These are phyloP conservation scores for Alternaria sp. DNA, from an alignment of 2,329 filamentous ascomycete species.

Conservation along the genomic window DNA sequence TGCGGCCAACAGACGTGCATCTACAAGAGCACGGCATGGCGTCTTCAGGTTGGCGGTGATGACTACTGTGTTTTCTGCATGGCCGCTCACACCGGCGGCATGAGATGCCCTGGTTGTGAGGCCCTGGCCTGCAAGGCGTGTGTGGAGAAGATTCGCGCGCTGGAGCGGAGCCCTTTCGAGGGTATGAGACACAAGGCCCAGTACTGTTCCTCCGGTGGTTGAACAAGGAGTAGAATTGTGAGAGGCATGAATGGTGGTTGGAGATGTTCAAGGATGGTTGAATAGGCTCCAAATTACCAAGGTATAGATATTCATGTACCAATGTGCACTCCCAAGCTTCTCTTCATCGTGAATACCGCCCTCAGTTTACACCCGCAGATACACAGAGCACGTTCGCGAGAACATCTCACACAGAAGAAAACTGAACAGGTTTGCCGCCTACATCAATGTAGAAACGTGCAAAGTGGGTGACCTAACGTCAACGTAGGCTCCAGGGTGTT, in stretches of 20 bases:
- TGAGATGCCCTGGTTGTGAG: slow-evolving; percentile 18
- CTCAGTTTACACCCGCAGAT: neutral
- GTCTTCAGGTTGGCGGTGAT: neutral
- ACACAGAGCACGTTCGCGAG: neutral
- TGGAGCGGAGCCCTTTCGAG: slow-evolving; percentile 2
- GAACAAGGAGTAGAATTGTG: neutral
- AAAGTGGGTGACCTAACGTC: neutral
- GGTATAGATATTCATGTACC: neutral
- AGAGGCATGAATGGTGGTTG: neutral
- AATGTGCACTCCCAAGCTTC: neutral
- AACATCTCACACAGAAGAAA: neutral
- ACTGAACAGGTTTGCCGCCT: neutral
- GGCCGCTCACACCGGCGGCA: neutral
- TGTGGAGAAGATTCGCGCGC: neutral
- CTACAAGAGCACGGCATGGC: neutral
- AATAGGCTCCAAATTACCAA: neutral
- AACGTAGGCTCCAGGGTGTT: neutral
- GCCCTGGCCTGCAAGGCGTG: slow-evolving; percentile 20
- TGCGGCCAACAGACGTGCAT: slow-evolving; percentile 7
- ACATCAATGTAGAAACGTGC: neutral
- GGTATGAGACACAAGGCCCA: neutral
- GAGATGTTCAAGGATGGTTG: neutral
- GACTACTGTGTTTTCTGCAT: slow-evolving; percentile 21
- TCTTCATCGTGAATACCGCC: neutral
- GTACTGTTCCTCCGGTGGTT: slow-evolving; percentile 3